Evolutionary conservation across 2,329 filamentous ascomycete species (phyloP), one percentile per base, ranked within the genome.

Genomic region (Aureobasidium pullulans): DNA sequence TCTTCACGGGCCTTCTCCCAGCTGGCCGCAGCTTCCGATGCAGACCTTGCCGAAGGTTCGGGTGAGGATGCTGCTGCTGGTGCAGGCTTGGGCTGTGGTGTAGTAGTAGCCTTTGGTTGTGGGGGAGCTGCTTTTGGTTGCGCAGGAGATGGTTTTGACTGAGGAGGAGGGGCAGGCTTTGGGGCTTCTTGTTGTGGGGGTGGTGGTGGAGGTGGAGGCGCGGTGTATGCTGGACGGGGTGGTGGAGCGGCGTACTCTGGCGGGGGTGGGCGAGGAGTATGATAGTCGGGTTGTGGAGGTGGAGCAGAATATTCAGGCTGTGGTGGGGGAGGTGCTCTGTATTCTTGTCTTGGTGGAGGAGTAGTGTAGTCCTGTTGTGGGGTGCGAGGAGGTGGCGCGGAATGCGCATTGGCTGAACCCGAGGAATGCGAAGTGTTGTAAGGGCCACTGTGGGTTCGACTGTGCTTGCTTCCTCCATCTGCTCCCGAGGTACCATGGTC

Each of bases 1-100:
- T 88, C 85, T 67, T 89, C 86, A 57, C 85, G 77, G 3, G 85
- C 86, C 69, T 83, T 87, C 65, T 88, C 85, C 86, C 86, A 88
- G 10, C 42, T 48, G 6, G 54, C 37, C 32, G 54, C 54, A 32
- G 54, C 54, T 15, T 57, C 54, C 4, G 54, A 31, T 0, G 82
- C 76, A 61, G 61, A 65, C 61, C 48, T 66, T 8, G 66, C 59
- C 29, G 62, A 64, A 7, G 67, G 61, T 34, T 64, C 68, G 7
- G 64, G 62, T 23, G 66, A 59, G 43, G 65, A 62, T 8, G 66
- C 63, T 36, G 64, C 57, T 19, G 65, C 64, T 56, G 67, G 52
- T 4, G 15, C 37, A 10, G 48, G 19, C 16, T 63, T 43, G 3
- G n/a, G 8, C 2, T n/a, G n/a, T 10, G 52, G 42, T 16, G 32